Evolutionary conservation across 75 land plant genomes (phyloP).

Genomic region (Chamaecyparis obtusa): DNA sequence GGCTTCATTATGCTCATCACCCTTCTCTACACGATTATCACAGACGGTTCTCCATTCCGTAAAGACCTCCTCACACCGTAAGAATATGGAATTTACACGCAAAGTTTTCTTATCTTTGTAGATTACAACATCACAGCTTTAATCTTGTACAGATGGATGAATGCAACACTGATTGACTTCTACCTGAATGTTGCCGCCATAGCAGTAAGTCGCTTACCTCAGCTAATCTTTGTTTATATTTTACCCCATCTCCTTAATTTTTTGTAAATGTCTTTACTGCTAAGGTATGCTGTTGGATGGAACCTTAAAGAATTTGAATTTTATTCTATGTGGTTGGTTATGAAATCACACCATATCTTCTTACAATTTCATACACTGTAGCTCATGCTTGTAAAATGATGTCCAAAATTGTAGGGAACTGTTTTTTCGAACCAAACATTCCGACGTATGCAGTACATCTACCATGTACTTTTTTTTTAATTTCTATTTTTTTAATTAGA

Average conservation of each 20-base stretch:
- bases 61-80: constrained; percentile 80
- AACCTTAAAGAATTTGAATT: neutral
- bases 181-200: constrained; percentile 44
- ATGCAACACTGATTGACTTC: constrained; percentile 64
- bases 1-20: constrained; percentile 48
- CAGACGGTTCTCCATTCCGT: constrained; percentile 81
- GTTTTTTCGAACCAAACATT: too few species aligned
- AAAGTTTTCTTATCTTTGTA: neutral
- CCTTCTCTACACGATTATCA: constrained; percentile 56
- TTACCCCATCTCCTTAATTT: neutral
- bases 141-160: constrained; percentile 61
- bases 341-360: neutral
- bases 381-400: too few species aligned
- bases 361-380: too few species aligned
- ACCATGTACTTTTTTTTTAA: too few species aligned
- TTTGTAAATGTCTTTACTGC: neutral
- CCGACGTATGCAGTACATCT: too few species aligned
- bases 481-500: too few species aligned
- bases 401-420: too few species aligned
- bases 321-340: neutral
- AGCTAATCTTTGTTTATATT: neutral
- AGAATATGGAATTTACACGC: neutral
- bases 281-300: neutral
- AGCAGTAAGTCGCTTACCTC: constrained; percentile 29
- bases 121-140: neutral